Conservation (phyloP, 164 flowering plant species). For the grape (Vitis vinifera) region ASM3070453v1 NC_081822.1:13217001-13217500, state of each 20-base stretch:
- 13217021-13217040: constrained; percentile 37
- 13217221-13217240: constrained; percentile 21
- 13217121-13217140: constrained; percentile 52
- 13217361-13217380: constrained; percentile 22
- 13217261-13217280: constrained; percentile 14
- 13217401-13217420: constrained; percentile 9
- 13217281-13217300: constrained; percentile 21
- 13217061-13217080: constrained; percentile 52
- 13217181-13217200: constrained; percentile 14
- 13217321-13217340: constrained; percentile 54
- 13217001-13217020: constrained; percentile 35
- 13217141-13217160: constrained; percentile 20
- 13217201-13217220: constrained; percentile 21
- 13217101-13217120: constrained; percentile 43
- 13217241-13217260: constrained; percentile 18
- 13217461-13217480: no score
- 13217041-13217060: constrained; percentile 42
- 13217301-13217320: constrained; percentile 65
- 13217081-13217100: constrained; percentile 60
- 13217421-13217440: no score
- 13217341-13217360: constrained; percentile 31
- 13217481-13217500: no score
- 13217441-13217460: no score
- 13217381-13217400: constrained; percentile 20
- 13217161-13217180: constrained; percentile 31